These are phyloP conservation scores for Lupinus albus DNA, from an alignment of 306 rosid species.

Conservation along the genomic window DNA sequence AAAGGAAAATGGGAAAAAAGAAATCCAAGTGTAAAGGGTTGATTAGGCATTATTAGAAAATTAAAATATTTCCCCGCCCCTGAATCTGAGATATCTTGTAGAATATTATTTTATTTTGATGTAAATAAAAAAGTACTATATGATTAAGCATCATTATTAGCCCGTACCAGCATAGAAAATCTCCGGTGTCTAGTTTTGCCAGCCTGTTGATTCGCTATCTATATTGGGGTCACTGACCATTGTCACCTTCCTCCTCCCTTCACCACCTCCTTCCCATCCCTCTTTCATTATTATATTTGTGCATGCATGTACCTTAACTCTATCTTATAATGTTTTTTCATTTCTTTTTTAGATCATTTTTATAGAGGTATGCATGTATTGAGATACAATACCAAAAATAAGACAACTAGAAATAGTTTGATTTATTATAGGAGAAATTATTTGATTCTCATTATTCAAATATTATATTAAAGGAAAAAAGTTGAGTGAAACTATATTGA, in stretches of 20 bases:
- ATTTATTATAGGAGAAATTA: too few relatives aligned
- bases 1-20: too few relatives aligned
- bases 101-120: not conserved
- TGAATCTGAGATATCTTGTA: too few relatives aligned
- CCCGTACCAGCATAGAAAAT: conserved; percentile 12
- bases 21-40: not conserved
- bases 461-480: too few relatives aligned
- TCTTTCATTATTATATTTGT: not conserved
- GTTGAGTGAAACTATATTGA: too few relatives aligned
- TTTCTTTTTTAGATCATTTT: too few relatives aligned
- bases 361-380: too few relatives aligned
- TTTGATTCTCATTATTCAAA: too few relatives aligned
- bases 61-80: not conserved
- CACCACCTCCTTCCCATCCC: conserved; percentile 14
- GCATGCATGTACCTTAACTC: conserved; percentile 10
- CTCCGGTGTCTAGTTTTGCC: conserved; percentile 36
- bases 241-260: conserved; percentile 37
- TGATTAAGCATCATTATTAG: conserved; percentile 9
- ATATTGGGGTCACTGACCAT: conserved; percentile 3
- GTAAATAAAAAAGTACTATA: too few relatives aligned
- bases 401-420: too few relatives aligned
- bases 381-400: too few relatives aligned
- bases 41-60: not conserved
- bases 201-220: conserved; percentile 35
- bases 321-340: too few relatives aligned